Evolutionary conservation across 345 rosid species (phyloP).

Genomic region (Eutrema heterophyllum): DNA sequence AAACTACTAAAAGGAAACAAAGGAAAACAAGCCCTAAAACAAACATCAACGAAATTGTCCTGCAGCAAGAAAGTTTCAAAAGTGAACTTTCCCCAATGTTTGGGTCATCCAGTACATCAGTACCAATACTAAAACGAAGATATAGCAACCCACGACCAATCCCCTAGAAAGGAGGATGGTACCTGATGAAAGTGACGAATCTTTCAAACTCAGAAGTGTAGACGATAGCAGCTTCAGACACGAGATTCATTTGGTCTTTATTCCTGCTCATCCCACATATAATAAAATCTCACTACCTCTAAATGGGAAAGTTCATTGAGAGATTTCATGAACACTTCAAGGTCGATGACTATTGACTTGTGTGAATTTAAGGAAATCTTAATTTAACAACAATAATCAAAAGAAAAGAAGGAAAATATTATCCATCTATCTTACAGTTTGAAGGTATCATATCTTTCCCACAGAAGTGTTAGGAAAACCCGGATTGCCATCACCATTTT

Average conservation of each 20-base stretch:
- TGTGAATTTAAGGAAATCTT: constrained; percentile 1
- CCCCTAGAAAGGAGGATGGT: constrained; percentile 18
- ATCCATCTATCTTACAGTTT: constrained; percentile 54
- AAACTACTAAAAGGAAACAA: constrained; percentile 1
- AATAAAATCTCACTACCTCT: constrained; percentile 20
- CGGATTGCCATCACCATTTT: constrained; percentile 56
- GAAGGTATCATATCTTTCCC: constrained; percentile 59
- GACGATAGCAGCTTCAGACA: constrained; percentile 69
- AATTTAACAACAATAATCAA: not conserved
- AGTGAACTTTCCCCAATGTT: not conserved
- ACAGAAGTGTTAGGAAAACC: constrained; percentile 55
- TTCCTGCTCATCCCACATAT: constrained; percentile 42
- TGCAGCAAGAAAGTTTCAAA: not conserved
- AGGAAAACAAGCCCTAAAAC: not conserved
- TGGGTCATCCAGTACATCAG: constrained; percentile 4
- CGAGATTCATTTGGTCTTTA: constrained; percentile 45
- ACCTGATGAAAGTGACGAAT: constrained; percentile 77
- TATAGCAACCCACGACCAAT: constrained; percentile 1
- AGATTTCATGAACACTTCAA: constrained; percentile 1
- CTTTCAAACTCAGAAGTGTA: constrained; percentile 76
- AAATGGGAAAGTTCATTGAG: not conserved
- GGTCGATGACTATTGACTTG: constrained; percentile 5
- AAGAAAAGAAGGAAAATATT: not conserved
- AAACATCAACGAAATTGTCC: not conserved
- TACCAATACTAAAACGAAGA: not conserved